Evolutionary conservation across 2,329 filamentous ascomycete species (phyloP), one percentile per base, ranked within the genome.

Genomic region (Verticillium tricorpus): DNA sequence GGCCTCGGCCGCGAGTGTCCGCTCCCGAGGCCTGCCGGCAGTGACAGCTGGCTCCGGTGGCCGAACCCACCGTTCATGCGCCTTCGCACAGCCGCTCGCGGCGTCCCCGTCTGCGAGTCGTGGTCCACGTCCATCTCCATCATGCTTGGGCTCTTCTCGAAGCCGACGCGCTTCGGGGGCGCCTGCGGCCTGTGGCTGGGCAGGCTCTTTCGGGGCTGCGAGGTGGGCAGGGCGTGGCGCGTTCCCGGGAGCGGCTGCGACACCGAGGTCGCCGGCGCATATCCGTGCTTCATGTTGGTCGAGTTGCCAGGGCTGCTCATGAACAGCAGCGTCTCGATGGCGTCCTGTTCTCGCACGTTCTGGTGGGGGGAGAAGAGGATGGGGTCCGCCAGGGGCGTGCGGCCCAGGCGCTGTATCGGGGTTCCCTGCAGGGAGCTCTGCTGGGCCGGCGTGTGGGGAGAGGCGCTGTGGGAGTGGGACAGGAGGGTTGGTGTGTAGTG

Each of bases 291-390:
- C 67, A 88, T 74, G 63, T 85, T 87, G 52, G 84, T 80, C 55
- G 89, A 89, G 72, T 91, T 90, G 17, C 88, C 88, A 0, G 90
- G 90, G 65, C 89, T 91, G 69, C 90, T 92, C 86, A 95, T 90
- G 70, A 93, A 93, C 31, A 94, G 79, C 28, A 95, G 76, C 0
- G 90, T 89, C 70, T 93, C 91, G 56, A 94, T 87, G 6, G 91
- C 91, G 69, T 94, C 91, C 69, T 93, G 90, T 70, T 95, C 91
- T 59, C 90, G 85, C 9, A 85, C 78, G 25, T 86, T 87, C 65
- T 91, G 88, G 61, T 88, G 88, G 1, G 88, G 88, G 34, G 89
- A 90, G 64, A 87, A 87, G 5, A 90, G 76, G 17, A 88, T 84
- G 8, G 84, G 80, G 60, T 85, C 82, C 22, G 75, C 72, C 58